Base-by-base conservation (phyloP, 345 rosid species). In the Sisymbrium altissimum region DNA sequence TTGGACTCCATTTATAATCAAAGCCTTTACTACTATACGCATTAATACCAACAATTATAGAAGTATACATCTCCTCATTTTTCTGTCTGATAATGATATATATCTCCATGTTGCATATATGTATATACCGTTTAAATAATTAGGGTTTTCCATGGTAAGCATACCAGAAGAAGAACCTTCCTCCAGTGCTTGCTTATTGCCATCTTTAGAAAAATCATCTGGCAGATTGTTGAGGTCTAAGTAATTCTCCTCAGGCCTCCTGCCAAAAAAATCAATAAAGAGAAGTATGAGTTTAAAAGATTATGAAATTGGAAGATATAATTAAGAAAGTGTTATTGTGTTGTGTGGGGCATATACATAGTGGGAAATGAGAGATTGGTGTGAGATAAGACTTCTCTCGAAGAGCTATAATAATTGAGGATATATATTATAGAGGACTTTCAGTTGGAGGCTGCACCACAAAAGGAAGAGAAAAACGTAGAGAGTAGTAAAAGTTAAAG, bases 151-250 rank as follows among this genome's bases (percentile, higher is more conserved):
- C n/a, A 52, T 12, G 58, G 53, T 68, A 59, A 50, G 46, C 45
- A 50, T 81, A 86, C 91, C 91, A 52, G 98, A 79, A 13, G 92
- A 84, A 80, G 89, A 89, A 75, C 81, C 71, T 15, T 85, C 93
- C 15, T 87, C 97, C 57, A 84, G 73, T 61, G 59, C 68, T 58
- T 82, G 92, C 77, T 83, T 86, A 60, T 46, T 65, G 11, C 71
- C 90, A 72, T 85, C 93, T 72, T 80, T 82, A 69, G 81, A 33
- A 80, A 52, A 81, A 65, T 95, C 99, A 6, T 90, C 98, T 4
- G 99, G 99, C 55, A 95, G 84, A 84, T 92, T 92, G 89, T 95
- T 95, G 86, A 95, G 99, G 83, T 95, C 99, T 71, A 95, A 76
- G 7, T 92, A 88, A 75, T 84, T 95, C 65, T 64, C 83, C 70